Base-by-base conservation (phyloP, 257 asterid species). In the Petrea volubilis region DNA sequence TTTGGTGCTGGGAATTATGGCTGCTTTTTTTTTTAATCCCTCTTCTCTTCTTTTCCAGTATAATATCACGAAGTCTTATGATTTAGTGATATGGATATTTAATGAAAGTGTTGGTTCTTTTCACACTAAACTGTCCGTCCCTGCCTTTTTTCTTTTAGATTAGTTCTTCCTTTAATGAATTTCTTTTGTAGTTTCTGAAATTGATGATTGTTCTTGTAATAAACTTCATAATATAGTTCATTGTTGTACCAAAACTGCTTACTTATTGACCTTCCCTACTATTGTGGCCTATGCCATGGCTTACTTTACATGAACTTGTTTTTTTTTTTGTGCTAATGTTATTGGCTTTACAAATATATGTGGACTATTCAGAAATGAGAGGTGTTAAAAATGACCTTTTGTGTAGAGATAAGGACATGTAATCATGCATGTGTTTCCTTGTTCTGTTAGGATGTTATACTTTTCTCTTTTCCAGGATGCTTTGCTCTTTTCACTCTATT, bases 131-230 rank as follows among this genome's bases (percentile, higher is more conserved):
- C 58, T 58, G 31, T 50, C 69, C 12, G 34, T 50, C 69, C 12
- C 24, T 62, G 46, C 36, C 31, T 58, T 60, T 67, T 59, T 50
- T 69, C 46, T 23, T 12, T 50, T 40, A 23, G 20, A 29, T 10
- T 38, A 43, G 74, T 33, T 55, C 29, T 69, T 4, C 46, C 17
- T 50, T n/a, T 18, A 60, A 53, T 36, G 70, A n/a, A n/a, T n/a
- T 36, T 67, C 38, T 31, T 27, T 5, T 63, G 28, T 25, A 13
- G 65, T 41, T 59, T 68, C 34, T 13, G 44, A 64, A 41, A 33
- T 51, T 61, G 44, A 63, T 28, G 31, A 21, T 23, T 70, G 14
- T 10, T 67, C 52, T 64, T 23, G 28, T 29, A 18, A 28, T 21
- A 46, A 38, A 53, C 11, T 52, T 46, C 66, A 63, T 13, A n/a